Evolutionary conservation across 2,329 filamentous ascomycete species (phyloP).

Genomic region (Chaetomium sp.): DNA sequence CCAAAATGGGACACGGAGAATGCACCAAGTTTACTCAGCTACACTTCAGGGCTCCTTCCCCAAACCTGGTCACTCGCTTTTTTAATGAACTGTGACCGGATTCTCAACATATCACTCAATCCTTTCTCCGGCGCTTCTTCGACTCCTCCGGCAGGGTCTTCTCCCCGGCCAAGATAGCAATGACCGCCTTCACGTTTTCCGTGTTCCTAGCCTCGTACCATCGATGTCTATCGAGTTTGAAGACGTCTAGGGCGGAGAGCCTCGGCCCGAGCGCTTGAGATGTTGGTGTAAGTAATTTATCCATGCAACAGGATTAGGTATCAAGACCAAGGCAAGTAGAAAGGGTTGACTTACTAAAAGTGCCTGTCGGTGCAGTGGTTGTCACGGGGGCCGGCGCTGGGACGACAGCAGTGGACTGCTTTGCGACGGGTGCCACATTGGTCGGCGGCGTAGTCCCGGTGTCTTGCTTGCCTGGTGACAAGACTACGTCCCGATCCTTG

Average conservation of each 20-base stretch:
- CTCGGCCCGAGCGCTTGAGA: slow-evolving; percentile 1
- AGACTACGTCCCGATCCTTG: neutral
- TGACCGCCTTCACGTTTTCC: slow-evolving; percentile 2
- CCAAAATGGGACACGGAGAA: neutral
- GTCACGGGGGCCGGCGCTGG: neutral
- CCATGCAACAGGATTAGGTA: neutral
- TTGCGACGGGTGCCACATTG: neutral
- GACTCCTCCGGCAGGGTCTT: neutral
- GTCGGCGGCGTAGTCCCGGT: neutral
- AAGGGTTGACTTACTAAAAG: neutral
- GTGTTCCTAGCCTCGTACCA: slow-evolving; percentile 1
- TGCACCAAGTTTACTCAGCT: neutral
- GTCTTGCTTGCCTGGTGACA: neutral
- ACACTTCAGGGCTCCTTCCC: neutral
- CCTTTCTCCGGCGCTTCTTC: slow-evolving; percentile 4
- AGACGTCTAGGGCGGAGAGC: neutral
- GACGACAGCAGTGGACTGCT: neutral
- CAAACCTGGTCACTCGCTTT: neutral
- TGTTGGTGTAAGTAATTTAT: neutral
- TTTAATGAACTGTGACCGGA: neutral
- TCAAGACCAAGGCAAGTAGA: too few species aligned
- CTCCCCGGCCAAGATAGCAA: slow-evolving; percentile 1
- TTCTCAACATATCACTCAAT: neutral
- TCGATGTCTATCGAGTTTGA: neutral
- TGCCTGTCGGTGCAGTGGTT: neutral